Evolutionary conservation across 2,329 filamentous ascomycete genomes (phyloP).

Genomic region (Apiospora saccharicola): DNA sequence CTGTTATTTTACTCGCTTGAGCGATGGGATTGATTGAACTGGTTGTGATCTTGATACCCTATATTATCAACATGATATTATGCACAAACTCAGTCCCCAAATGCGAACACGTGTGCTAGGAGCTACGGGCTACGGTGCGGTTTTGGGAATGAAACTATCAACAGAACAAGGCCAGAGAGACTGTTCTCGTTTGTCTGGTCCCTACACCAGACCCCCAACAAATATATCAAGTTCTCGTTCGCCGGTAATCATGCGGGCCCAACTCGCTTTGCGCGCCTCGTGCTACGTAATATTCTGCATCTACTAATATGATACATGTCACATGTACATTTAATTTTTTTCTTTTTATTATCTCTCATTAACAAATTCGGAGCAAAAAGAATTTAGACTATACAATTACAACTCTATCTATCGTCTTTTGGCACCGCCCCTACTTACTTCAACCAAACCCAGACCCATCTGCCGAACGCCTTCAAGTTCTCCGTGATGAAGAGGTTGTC

Average conservation of each 20-base stretch:
- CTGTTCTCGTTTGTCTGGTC: not conserved
- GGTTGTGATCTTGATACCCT: constrained; percentile 19
- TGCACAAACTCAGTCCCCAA: not conserved
- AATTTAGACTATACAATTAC: not conserved
- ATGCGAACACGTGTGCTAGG: not conserved
- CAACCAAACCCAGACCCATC: too few species aligned
- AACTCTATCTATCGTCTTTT: not conserved
- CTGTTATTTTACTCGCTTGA: not conserved
- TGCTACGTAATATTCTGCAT: not conserved
- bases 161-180: not conserved
- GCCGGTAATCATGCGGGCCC: not conserved
- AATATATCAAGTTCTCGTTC: too few species aligned
- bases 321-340: not conserved
- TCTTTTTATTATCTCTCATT: not conserved
- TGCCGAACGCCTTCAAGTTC: not conserved
- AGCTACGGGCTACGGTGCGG: too few species aligned
- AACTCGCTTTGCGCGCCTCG: not conserved
- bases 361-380: not conserved
- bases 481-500: constrained; percentile 18
- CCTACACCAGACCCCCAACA: not conserved
- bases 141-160: not conserved
- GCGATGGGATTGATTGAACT: not conserved
- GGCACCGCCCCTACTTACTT: too few species aligned
- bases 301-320: not conserved
- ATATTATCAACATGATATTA: constrained; percentile 4